Base-by-base conservation (phyloP, 164 flowering plant genomes). In the Piper betle region DNA sequence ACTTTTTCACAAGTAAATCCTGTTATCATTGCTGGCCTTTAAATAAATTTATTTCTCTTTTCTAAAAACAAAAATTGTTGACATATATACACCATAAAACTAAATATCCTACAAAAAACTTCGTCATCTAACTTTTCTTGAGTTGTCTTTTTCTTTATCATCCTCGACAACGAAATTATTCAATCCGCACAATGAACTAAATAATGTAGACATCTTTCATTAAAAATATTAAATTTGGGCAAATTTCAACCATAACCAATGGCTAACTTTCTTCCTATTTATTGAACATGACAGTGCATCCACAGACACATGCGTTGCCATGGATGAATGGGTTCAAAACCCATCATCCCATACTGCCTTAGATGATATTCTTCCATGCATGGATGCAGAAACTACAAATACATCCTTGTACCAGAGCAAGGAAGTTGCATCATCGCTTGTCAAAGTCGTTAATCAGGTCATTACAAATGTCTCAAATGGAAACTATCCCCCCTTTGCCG, bases 271-370 rank as follows among this genome's bases (percentile, higher is more conserved):
- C 10, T 46, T 46, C 9, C 15, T 5, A 10, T 46, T 46, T 12
- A 15, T 46, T 46, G 50, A 9, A 2, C 50, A 10, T 12, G 10
- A 20, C 62, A 92, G 98, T 73, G 98, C 86, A 55, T 76, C 76
- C 46, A 87, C 78, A 37, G 97, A 93, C 66, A 71, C 97, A 0
- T 93, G 98, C 67, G 79, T 90, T 58, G 71, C 97, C 4, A 92
- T 92, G 98, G 79, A 83, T 62, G 77, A 92, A 37, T 89, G 98
- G 98, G 88, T 84, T 33, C 73, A 73, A 55, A 71, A 90, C 63
- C 98, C 98, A 3, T 75, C 83, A 42, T 86, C 84, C 16, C 83
- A 84, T 69, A 86, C 98, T n/a, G 91, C 97, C 39, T 66, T 87
- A 37, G 97, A 90, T 61, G 94, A 93, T 57, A 80, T 93, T 3